These are phyloP conservation scores for Blastobotrys terrestris DNA, from an alignment of 805 yeast genomes.

Conservation along the genomic window DNA sequence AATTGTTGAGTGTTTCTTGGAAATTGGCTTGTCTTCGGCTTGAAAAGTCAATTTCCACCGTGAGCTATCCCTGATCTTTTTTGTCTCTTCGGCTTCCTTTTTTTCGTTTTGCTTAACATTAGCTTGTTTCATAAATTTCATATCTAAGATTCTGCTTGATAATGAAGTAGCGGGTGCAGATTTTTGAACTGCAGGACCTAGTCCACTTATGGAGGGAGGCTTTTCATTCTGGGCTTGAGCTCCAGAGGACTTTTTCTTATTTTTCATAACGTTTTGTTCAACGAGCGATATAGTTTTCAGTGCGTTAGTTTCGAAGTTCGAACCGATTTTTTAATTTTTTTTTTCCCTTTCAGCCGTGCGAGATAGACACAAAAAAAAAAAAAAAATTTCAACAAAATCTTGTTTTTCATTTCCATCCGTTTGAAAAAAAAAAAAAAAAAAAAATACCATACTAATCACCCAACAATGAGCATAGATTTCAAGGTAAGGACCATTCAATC, in stretches of 20 bases:
- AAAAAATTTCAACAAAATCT: no score
- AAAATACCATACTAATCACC: neutral
- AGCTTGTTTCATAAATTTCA: slow-evolving; percentile 46
- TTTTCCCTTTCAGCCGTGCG: neutral
- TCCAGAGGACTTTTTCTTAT: no score
- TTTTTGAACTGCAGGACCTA: neutral
- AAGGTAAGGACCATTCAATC: no score
- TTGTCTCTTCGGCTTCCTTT: slow-evolving; percentile 22
- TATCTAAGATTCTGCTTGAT: slow-evolving; percentile 71
- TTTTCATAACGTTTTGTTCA: neutral
- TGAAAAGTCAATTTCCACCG: slow-evolving; percentile 17
- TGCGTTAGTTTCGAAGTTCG: neutral
- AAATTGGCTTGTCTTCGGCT: slow-evolving; percentile 1
- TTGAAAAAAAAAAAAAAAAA: neutral
- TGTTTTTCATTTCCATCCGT: neutral
- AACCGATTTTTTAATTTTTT: neutral
- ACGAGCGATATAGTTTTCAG: neutral
- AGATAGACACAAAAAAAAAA: neutral
- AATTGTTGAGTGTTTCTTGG: neutral
- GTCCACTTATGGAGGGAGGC: neutral
- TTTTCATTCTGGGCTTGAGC: no score
- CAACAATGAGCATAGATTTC: slow-evolving; percentile 77
- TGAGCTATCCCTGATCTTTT: slow-evolving; percentile 22
- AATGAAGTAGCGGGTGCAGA: slow-evolving; percentile 29
- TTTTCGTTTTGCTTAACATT: slow-evolving; percentile 30